These are phyloP conservation scores for Sordaria brevicollis DNA, from an alignment of 495 filamentous ascomycete species.

Conservation along the genomic window DNA sequence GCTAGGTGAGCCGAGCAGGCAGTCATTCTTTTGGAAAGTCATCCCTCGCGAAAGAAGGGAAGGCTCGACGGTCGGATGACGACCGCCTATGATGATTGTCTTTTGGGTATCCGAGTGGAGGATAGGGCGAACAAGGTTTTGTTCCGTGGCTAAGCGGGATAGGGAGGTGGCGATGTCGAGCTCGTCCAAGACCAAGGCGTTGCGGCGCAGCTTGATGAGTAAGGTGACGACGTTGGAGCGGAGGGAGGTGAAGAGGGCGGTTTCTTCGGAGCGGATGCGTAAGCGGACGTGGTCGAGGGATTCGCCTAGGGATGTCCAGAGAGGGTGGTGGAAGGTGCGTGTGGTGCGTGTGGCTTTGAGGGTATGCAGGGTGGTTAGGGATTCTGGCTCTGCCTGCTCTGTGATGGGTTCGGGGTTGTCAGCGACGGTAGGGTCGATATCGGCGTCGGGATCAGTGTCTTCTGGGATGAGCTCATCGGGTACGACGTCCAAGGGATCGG, in stretches of 20 bases:
- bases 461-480: neutral
- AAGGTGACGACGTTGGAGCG: slow-evolving; percentile 67
- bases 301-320: slow-evolving; percentile 73
- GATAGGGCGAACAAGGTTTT: slow-evolving; percentile 60
- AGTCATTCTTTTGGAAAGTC: slow-evolving; percentile 79
- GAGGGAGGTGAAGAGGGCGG: slow-evolving; percentile 57
- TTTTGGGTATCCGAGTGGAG: slow-evolving; percentile 34
- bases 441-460: neutral
- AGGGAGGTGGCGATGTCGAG: slow-evolving; percentile 83
- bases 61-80: slow-evolving; percentile 82
- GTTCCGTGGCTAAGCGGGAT: slow-evolving; percentile 63
- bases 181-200: slow-evolving; percentile 82
- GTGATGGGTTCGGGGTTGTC: slow-evolving; percentile 20
- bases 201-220: slow-evolving; percentile 73
- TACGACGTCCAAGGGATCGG: neutral
- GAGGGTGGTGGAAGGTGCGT: slow-evolving; percentile 68
- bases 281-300: slow-evolving; percentile 60
- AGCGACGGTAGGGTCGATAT: slow-evolving; percentile 1
- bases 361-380: slow-evolving; percentile 41
- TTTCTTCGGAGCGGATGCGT: slow-evolving; percentile 72
- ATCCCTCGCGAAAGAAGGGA: slow-evolving; percentile 72
- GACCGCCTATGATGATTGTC: slow-evolving; percentile 59
- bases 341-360: slow-evolving; percentile 75
- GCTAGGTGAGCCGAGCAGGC: slow-evolving; percentile 53
- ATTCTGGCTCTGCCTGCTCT: slow-evolving; percentile 5